Percentiles rank a stretch among this genome's conserved stretches.
Conservation (phyloP, 2,329 filamentous ascomycete species). For the Alternaria postmessia region DNA sequence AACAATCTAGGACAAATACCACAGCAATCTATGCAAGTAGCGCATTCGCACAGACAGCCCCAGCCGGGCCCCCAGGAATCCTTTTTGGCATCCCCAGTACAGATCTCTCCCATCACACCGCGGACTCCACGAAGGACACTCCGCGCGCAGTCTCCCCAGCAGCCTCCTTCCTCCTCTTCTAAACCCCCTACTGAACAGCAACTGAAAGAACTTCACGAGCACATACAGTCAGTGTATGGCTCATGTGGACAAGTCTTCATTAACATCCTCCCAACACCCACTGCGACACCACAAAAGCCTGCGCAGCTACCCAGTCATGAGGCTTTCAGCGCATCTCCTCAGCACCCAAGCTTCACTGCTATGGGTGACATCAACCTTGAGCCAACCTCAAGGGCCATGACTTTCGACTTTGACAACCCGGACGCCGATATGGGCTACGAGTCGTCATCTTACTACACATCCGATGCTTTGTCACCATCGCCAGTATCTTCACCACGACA, state of each 20-base stretch:
- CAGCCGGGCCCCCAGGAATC: conserved; percentile 71
- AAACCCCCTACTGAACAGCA: conserved; percentile 51
- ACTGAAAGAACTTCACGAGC: conserved; percentile 54
- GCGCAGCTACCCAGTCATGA: conserved; percentile 51
- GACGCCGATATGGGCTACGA: conserved; percentile 57
- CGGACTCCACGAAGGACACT: conserved; percentile 46
- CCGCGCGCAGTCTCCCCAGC: conserved; percentile 44
- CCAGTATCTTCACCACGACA: conserved; percentile 49
- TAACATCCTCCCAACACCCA: conserved; percentile 61
- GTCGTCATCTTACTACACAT: conserved; percentile 60
- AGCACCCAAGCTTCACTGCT: conserved; percentile 67
- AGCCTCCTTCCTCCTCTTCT: conserved; percentile 43
- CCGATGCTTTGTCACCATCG: conserved; percentile 59
- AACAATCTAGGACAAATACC: conserved; percentile 64
- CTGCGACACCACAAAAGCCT: conserved; percentile 57
- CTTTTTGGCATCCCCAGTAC: conserved; percentile 50
- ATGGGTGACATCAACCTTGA: conserved; percentile 57
- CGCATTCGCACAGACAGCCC: conserved; percentile 86
- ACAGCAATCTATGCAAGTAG: conserved; percentile 87
- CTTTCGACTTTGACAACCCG: conserved; percentile 51
- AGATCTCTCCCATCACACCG: conserved; percentile 46
- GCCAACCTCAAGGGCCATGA: conserved; percentile 50
- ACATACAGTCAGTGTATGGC: conserved; percentile 56
- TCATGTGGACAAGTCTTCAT: conserved; percentile 53
- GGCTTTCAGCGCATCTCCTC: conserved; percentile 62